Conservation (phyloP, 805 yeast species). For the Scheffersomyces amazonensis region DNA sequence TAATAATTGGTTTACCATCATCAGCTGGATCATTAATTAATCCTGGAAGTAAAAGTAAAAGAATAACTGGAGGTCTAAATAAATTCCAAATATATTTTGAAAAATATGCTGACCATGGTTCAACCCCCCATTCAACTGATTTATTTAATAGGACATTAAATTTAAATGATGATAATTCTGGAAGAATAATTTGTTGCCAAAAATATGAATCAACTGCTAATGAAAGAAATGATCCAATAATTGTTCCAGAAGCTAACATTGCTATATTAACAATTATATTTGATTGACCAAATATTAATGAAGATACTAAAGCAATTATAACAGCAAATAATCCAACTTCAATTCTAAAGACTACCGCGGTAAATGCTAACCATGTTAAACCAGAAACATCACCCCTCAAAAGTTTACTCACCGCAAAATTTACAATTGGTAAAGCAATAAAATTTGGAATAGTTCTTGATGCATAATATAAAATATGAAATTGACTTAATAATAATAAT, state of each 20-base stretch:
- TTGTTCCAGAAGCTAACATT: constrained; percentile 47
- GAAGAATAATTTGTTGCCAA: constrained; percentile 63
- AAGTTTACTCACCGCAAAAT: constrained; percentile 49
- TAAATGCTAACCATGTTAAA: constrained; percentile 54
- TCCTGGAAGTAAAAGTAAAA: constrained; percentile 32
- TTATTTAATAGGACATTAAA: constrained; percentile 79
- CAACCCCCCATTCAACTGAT: constrained; percentile 78
- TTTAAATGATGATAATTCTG: constrained; percentile 70
- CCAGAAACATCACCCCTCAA: constrained; percentile 48
- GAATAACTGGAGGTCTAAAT: constrained; percentile 45
- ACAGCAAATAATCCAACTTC: constrained; percentile 61
- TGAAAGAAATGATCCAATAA: constrained; percentile 49
- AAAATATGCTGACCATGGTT: constrained; percentile 72
- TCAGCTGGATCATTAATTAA: constrained; percentile 43
- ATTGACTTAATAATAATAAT: constrained; percentile 61
- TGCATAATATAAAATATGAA: constrained; percentile 78
- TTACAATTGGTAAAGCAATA: constrained; percentile 72
- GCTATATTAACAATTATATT: constrained; percentile 34
- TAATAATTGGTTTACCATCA: constrained; percentile 11
- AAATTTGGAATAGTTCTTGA: constrained; percentile 88
- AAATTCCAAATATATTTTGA: constrained; percentile 40
- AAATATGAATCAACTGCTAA: constrained; percentile 66
- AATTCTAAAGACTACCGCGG: constrained; percentile 67
- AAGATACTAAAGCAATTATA: constrained; percentile 46
- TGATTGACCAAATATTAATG: constrained; percentile 46